Evolutionary conservation across 2,329 filamentous ascomycete species (phyloP).

Genomic region (Nemania sp.): DNA sequence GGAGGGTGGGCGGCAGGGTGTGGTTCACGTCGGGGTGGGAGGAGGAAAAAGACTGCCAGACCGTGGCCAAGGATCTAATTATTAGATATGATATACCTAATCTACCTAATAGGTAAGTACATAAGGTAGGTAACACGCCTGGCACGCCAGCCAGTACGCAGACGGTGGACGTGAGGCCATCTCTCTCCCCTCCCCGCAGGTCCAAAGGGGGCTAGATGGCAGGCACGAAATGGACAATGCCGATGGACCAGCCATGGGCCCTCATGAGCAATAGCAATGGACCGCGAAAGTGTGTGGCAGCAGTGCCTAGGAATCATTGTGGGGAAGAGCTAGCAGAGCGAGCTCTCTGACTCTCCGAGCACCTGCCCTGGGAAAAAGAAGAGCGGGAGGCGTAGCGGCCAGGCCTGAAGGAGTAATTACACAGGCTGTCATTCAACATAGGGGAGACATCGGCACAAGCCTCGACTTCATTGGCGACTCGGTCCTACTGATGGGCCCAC

Average conservation of each 20-base stretch:
- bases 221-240: conserved; percentile 26
- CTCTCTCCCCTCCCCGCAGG: conserved; percentile 35
- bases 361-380: conserved; percentile 28
- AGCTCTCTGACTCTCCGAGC: conserved; percentile 19
- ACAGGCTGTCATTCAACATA: conserved; percentile 11
- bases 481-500: conserved; percentile 11
- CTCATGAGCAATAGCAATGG: no score
- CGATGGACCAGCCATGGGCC: conserved; percentile 16
- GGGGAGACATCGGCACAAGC: conserved; percentile 36
- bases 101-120: no score
- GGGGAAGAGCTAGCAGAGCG: no score
- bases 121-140: no score
- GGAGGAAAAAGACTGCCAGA: conserved; percentile 26
- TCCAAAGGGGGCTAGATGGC: conserved; percentile 25
- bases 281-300: no score
- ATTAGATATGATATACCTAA: no score
- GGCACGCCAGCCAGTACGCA: no score
- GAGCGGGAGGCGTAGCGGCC: conserved; percentile 22
- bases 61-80: conserved; percentile 10
- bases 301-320: no score
- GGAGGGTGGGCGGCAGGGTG: conserved; percentile 40
- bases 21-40: conserved; percentile 26
- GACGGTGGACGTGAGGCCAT: conserved; percentile 21
- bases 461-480: conserved; percentile 28
- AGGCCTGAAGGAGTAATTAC: conserved; percentile 34